These are phyloP conservation scores for Cryoendolithus antarcticus DNA, from an alignment of 2,329 filamentous ascomycete genomes.

Conservation along the genomic window DNA sequence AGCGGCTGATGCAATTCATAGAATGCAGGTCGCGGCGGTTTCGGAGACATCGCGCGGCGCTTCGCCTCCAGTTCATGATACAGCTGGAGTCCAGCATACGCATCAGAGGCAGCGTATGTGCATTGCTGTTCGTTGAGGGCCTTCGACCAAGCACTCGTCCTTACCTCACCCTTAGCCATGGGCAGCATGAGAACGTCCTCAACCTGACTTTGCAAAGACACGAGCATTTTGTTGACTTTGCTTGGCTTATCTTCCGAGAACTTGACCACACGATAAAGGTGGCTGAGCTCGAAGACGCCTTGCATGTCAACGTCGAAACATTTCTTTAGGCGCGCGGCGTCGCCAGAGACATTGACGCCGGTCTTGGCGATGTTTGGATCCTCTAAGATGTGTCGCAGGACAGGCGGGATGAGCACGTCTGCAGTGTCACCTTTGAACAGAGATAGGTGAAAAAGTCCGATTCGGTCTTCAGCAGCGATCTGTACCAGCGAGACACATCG, in stretches of 20 bases:
- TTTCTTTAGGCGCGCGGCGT: slow-evolving; percentile 51
- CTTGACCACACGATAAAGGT: slow-evolving; percentile 67
- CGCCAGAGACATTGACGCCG: slow-evolving; percentile 64
- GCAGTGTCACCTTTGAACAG: slow-evolving; percentile 31
- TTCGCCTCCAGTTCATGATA: slow-evolving; percentile 60
- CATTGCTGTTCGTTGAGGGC: slow-evolving; percentile 53
- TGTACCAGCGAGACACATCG: slow-evolving; percentile 72
- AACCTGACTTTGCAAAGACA: slow-evolving; percentile 58
- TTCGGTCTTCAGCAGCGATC: slow-evolving; percentile 61
- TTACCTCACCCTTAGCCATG: slow-evolving; percentile 62
- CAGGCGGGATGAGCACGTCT: slow-evolving; percentile 54
- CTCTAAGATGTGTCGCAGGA: slow-evolving; percentile 61
- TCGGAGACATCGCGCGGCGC: slow-evolving; percentile 52
- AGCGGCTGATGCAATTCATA: slow-evolving; percentile 58
- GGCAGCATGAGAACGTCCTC: slow-evolving; percentile 60
- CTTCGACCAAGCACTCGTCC: slow-evolving; percentile 62
- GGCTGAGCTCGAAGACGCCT: slow-evolving; percentile 69
- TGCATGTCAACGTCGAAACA: slow-evolving; percentile 51
- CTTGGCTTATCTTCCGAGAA: slow-evolving; percentile 43
- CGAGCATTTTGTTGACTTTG: slow-evolving; percentile 52
- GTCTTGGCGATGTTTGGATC: slow-evolving; percentile 57
- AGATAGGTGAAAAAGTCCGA: slow-evolving; percentile 73
- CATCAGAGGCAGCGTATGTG: slow-evolving; percentile 66
- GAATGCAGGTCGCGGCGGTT: slow-evolving; percentile 56
- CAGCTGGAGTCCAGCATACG: slow-evolving; percentile 66